Evolutionary conservation across 164 flowering plant species (phyloP).

Genomic region (Buxus sempervirens): DNA sequence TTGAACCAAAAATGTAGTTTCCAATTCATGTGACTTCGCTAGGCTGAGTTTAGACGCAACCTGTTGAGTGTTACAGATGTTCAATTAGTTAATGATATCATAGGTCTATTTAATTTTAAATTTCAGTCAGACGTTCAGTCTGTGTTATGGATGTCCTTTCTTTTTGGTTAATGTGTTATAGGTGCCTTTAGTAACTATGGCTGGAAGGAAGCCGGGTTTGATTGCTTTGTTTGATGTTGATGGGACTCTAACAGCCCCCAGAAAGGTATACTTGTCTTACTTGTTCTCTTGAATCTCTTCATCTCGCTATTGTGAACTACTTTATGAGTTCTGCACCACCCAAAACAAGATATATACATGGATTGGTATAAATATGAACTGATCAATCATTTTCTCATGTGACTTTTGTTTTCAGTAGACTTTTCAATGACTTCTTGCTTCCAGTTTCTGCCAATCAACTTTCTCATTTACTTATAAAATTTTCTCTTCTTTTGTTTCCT

Average conservation of each 20-base stretch:
- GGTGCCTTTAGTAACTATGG: slow-evolving; percentile 42
- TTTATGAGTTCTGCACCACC: neutral
- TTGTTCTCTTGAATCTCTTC: neutral
- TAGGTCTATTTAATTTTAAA: too few species aligned
- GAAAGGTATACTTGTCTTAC: slow-evolving; percentile 53
- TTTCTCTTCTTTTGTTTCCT: too few species aligned
- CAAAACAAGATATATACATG: neutral
- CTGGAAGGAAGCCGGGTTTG: slow-evolving; percentile 57
- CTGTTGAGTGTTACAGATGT: neutral
- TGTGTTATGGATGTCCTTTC: too few species aligned
- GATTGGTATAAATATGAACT: too few species aligned
- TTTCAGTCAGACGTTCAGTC: too few species aligned
- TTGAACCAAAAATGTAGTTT: too few species aligned
- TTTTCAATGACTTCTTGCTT: neutral
- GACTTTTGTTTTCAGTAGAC: too few species aligned
- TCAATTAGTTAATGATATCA: neutral
- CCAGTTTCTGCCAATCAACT: neutral
- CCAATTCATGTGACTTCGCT: too few species aligned
- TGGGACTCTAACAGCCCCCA: slow-evolving; percentile 96
- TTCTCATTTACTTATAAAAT: too few species aligned
- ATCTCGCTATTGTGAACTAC: neutral
- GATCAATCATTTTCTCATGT: neutral
- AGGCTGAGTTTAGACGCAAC: neutral
- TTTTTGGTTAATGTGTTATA: too few species aligned
- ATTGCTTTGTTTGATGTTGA: slow-evolving; percentile 97